Conservation (phyloP, 139 green algal genomes). For the Picochlorum sp. region DNA sequence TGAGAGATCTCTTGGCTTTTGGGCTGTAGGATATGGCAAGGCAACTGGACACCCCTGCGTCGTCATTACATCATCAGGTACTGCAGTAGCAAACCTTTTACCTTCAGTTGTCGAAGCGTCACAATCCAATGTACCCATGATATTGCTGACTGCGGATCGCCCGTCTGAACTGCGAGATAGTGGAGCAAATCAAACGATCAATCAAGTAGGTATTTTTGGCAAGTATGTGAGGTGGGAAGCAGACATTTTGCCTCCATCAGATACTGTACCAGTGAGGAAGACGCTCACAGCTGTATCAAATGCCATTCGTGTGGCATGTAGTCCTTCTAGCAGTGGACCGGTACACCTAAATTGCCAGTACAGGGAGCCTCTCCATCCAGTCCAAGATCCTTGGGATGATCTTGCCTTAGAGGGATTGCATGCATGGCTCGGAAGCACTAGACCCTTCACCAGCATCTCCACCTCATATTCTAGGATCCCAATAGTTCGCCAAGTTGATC, state of each 20-base stretch:
- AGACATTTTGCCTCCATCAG: slow-evolving; percentile 63
- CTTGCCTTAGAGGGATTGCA: slow-evolving; percentile 44
- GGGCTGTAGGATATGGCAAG: slow-evolving; percentile 74
- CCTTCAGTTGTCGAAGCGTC: slow-evolving; percentile 87
- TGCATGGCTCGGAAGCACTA: slow-evolving; percentile 36
- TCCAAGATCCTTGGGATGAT: slow-evolving; percentile 19
- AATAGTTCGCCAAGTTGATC: not conserved
- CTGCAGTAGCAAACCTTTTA: slow-evolving; percentile 94
- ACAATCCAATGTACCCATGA: slow-evolving; percentile 68
- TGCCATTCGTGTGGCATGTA: slow-evolving; percentile 35
- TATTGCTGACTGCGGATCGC: slow-evolving; percentile 90
- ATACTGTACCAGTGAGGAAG: slow-evolving; percentile 34
- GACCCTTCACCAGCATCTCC: slow-evolving; percentile 34
- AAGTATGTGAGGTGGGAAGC: slow-evolving; percentile 66
- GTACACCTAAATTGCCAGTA: slow-evolving; percentile 96
- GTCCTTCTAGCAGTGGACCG: slow-evolving; percentile 48
- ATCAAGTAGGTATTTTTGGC: slow-evolving; percentile 94
- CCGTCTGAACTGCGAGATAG: slow-evolving; percentile 84
- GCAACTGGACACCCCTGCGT: slow-evolving; percentile 37
- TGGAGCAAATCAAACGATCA: slow-evolving; percentile 92
- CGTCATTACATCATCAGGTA: slow-evolving; percentile 79
- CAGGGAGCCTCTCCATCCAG: slow-evolving; percentile 73
- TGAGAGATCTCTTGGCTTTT: slow-evolving; percentile 94
- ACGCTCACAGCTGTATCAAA: slow-evolving; percentile 60
- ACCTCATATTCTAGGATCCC: not conserved